phyloP scores from a whole-genome alignment of 106 monocot species.

The Iris macrosiphon region DNA sequence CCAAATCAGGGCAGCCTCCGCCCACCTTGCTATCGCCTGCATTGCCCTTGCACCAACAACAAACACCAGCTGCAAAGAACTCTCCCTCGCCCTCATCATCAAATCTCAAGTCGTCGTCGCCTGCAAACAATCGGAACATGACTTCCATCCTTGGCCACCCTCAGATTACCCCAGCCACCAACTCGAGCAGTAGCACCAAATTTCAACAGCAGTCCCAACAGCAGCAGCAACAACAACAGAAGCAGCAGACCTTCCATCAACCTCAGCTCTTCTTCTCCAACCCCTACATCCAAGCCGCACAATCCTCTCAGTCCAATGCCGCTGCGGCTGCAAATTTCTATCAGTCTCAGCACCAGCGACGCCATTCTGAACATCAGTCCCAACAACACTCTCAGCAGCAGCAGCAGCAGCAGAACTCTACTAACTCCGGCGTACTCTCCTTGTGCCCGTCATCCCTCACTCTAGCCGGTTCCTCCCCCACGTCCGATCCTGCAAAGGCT shows the following conservation, averaged over 20 bases:
- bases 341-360: no score
- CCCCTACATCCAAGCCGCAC: slow-evolving; percentile 25
- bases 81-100: slow-evolving; percentile 20
- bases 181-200: no score
- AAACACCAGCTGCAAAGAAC: slow-evolving; percentile 41
- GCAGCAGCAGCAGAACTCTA: slow-evolving; percentile 13
- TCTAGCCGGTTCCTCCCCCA: background rate
- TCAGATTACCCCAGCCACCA: slow-evolving; percentile 4
- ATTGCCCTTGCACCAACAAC: slow-evolving; percentile 32
- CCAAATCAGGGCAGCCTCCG: slow-evolving; percentile 22
- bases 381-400: slow-evolving; percentile 16
- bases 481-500: slow-evolving; percentile 17
- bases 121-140: slow-evolving; percentile 15
- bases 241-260: slow-evolving; percentile 26
- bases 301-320: no score
- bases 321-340: no score
- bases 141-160: slow-evolving; percentile 51
- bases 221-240: slow-evolving; percentile 10
- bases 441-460: slow-evolving; percentile 4
- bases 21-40: slow-evolving; percentile 6
- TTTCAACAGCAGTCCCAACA: slow-evolving; percentile 7
- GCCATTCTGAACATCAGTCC: slow-evolving; percentile 1
- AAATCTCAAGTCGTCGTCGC: slow-evolving; percentile 23
- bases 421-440: slow-evolving; percentile 13
- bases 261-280: slow-evolving; percentile 39